Conservation (phyloP, 2,329 filamentous ascomycete genomes). For the Trichoderma koningiopsis region DNA sequence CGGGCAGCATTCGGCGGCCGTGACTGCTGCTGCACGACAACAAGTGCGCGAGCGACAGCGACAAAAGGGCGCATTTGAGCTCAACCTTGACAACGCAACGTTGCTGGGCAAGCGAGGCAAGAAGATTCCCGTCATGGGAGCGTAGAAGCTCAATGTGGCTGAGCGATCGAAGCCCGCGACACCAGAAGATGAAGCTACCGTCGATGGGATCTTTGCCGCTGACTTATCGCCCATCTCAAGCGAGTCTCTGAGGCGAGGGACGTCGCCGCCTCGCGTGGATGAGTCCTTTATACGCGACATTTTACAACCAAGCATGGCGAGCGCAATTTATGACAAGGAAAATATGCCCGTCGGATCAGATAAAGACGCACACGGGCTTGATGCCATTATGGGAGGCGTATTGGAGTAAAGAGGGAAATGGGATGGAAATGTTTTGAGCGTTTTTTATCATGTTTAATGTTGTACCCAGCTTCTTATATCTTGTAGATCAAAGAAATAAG, state of each 20-base stretch:
- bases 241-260: not conserved
- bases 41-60: conserved; percentile 69
- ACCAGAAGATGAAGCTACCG: conserved; percentile 22
- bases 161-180: not conserved
- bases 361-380: conserved; percentile 18
- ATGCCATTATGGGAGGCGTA: conserved; percentile 27
- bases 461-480: conserved; percentile 30
- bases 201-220: conserved; percentile 27
- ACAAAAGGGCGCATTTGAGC: conserved; percentile 83
- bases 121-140: conserved; percentile 53
- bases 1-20: conserved; percentile 82
- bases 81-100: conserved; percentile 88
- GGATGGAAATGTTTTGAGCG: conserved; percentile 14
- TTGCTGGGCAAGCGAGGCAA: conserved; percentile 72
- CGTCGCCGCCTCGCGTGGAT: not conserved
- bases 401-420: conserved; percentile 33
- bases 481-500: conserved; percentile 10
- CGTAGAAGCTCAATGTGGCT: conserved; percentile 33
- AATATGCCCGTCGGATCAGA: conserved; percentile 8
- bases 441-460: not conserved
- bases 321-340: conserved; percentile 1
- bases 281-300: conserved; percentile 15
- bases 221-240: conserved; percentile 17
- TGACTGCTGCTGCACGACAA: conserved; percentile 80
- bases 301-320: conserved; percentile 17